phyloP scores from a whole-genome alignment of 331 rosid genomes.

The Rhamnella rubrinervis region DNA sequence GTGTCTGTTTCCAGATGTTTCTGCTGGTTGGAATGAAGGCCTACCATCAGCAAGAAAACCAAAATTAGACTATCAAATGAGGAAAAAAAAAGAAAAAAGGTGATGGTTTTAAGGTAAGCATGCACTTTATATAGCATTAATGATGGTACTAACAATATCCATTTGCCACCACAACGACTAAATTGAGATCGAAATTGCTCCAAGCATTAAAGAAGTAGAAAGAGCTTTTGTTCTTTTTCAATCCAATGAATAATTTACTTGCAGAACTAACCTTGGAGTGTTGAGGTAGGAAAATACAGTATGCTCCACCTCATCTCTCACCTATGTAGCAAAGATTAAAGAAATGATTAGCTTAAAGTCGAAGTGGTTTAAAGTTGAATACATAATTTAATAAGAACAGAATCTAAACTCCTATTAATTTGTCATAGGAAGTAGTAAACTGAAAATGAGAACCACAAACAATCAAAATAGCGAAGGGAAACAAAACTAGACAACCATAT shows the following conservation, averaged over 20 bases:
- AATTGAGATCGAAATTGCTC: no score
- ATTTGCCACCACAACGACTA: no score
- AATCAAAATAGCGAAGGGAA: not conserved
- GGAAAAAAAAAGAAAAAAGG: no score
- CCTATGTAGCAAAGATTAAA: constrained; percentile 41
- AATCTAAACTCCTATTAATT: no score
- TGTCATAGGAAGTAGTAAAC: not conserved
- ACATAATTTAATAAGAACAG: not conserved
- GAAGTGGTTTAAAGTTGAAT: not conserved
- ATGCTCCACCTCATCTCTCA: constrained; percentile 55
- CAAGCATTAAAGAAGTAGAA: no score
- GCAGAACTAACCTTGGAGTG: constrained; percentile 46
- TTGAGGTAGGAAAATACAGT: constrained; percentile 17
- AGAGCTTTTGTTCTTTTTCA: no score
- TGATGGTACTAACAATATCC: no score
- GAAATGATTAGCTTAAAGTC: constrained; percentile 1
- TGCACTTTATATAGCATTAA: no score
- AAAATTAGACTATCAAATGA: not conserved
- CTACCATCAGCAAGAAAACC: constrained; percentile 26
- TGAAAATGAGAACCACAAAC: not conserved
- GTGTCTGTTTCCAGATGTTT: constrained; percentile 44
- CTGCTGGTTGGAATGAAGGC: constrained; percentile 20
- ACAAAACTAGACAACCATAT: not conserved
- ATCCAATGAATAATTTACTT: not conserved
- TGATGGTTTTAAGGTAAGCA: no score